Evolutionary conservation across 1,139 yeast genomes (phyloP), one percentile per base, ranked within the genome.

Genomic region (Hemisphaericaspora lyxosophila): DNA sequence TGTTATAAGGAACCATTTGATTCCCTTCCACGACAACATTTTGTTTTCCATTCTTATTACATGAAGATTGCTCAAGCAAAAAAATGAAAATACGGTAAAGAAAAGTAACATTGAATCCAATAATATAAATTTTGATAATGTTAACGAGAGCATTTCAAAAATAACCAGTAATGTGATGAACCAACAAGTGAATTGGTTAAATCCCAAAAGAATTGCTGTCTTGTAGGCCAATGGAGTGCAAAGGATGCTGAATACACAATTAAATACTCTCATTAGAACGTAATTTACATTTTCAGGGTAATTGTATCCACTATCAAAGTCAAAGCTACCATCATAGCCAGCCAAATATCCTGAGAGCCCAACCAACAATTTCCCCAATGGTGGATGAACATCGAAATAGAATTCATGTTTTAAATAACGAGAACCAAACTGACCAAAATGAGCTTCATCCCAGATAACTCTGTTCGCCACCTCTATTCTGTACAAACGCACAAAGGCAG

Each of bases 391-490:
- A 57, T 83, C 92, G 50, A 81, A 85, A 54, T 83, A 83, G 52
- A 79, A 79, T 48, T 81, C 85, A 48, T 79, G 80, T 42, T 74
- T 72, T 43, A 82, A 63, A 53, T 83, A 83, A 46, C 78, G 68
- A 3, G 82, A 73, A 4, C 84, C 85, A 54, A 79, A 79, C 50
- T 79, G 78, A 11, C 83, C 85, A 63, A 85, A 85, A 67, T 87
- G 96, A 7, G 96, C 96, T 57, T 88, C 96, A 62, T 90, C 98
- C 99, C 99, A 92, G 7, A 89, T 82, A 8, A 94, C 97, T 28
- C 69, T 62, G 38, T 75, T 64, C 27, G 85, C 70, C 22, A 66
- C 70, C 40, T 81, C 85, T 38, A 92, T 85, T 25, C 72, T 70
- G 51, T 82, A 77, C 32, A 87, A 69, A 39, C 97, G 75, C 8